A percentile compares a stretch with the other conserved stretches of the same genome.
phyloP scores from a whole-genome alignment of 768 basidiomycete genomes.

The Tulasnella sp. region DNA sequence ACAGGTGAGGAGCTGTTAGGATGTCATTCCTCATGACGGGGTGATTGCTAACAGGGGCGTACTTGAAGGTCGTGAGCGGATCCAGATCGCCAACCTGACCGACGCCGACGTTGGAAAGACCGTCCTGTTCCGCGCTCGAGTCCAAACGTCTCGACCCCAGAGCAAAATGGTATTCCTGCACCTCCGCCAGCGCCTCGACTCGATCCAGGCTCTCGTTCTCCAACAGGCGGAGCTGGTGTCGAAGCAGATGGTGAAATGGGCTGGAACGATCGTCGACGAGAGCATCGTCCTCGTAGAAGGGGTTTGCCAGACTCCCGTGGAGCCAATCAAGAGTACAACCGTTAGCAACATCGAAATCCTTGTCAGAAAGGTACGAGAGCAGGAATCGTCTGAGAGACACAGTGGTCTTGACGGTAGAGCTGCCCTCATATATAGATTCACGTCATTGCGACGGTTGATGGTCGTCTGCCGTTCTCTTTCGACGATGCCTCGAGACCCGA shows the following conservation, averaged over 20 bases:
- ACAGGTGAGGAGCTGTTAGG: slow-evolving; percentile 28
- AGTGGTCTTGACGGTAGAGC: background rate
- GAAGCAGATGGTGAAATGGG: slow-evolving; percentile 97
- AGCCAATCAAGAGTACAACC: slow-evolving; percentile 85
- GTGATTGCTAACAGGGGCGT: background rate
- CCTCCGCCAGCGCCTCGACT: slow-evolving; percentile 81
- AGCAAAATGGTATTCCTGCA: slow-evolving; percentile 94
- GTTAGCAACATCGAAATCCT: slow-evolving; percentile 83
- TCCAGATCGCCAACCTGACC: slow-evolving; percentile 57
- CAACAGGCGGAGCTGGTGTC: slow-evolving; percentile 70
- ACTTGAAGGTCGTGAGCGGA: slow-evolving; percentile 41
- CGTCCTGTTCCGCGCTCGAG: slow-evolving; percentile 78
- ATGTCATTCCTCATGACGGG: too few species aligned
- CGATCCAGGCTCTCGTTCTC: slow-evolving; percentile 72
- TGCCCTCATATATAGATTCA: slow-evolving; percentile 58
- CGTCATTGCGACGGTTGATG: slow-evolving; percentile 71
- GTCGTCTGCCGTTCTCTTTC: slow-evolving; percentile 76
- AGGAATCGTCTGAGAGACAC: background rate
- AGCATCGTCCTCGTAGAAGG: slow-evolving; percentile 81
- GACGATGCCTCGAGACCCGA: slow-evolving; percentile 89
- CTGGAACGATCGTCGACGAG: slow-evolving; percentile 66
- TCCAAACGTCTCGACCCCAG: slow-evolving; percentile 86
- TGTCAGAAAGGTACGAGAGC: slow-evolving; percentile 56
- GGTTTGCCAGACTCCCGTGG: slow-evolving; percentile 63
- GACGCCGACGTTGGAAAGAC: slow-evolving; percentile 57